These are phyloP conservation scores for Populus simonii DNA, from an alignment of 345 rosid genomes.

Conservation along the genomic window DNA sequence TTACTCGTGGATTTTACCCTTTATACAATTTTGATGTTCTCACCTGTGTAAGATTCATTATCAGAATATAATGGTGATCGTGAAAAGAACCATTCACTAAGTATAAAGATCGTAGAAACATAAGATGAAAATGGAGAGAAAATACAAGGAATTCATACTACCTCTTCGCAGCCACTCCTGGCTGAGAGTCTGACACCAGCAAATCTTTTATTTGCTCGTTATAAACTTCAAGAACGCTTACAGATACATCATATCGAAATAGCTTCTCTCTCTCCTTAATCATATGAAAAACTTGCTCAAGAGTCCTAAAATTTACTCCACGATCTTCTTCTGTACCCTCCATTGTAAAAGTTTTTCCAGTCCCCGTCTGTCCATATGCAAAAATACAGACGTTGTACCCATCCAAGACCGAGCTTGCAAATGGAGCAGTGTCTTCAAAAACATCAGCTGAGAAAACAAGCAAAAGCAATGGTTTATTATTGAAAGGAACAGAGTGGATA, in stretches of 20 bases:
- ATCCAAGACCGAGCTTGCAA: conserved; percentile 87
- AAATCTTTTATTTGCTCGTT: conserved; percentile 93
- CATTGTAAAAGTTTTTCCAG: conserved; percentile 93
- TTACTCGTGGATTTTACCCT: not conserved
- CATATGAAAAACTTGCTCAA: conserved; percentile 68
- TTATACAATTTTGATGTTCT: not conserved
- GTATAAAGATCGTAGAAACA: not conserved
- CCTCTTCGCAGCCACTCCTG: conserved; percentile 66
- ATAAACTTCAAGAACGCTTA: conserved; percentile 94
- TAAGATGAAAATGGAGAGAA: not conserved
- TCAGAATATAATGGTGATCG: not conserved
- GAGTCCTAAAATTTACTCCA: conserved; percentile 90
- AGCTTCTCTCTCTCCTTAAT: conserved; percentile 60
- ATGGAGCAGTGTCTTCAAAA: conserved; percentile 82
- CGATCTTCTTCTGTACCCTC: conserved; percentile 83
- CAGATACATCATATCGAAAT: conserved; percentile 69
- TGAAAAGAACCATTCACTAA: not conserved
- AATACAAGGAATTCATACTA: conserved; percentile 10
- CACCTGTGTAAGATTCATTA: not conserved
- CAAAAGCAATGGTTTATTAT: conserved; percentile 7
- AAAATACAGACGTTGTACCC: conserved; percentile 94
- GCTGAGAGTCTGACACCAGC: conserved; percentile 54
- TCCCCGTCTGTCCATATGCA: conserved; percentile 97
- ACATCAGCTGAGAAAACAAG: conserved; percentile 58
- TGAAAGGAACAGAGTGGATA: conserved; percentile 3